phyloP scores from a whole-genome alignment of 768 basidiomycete species.

The Daedalea quercina region DNA sequence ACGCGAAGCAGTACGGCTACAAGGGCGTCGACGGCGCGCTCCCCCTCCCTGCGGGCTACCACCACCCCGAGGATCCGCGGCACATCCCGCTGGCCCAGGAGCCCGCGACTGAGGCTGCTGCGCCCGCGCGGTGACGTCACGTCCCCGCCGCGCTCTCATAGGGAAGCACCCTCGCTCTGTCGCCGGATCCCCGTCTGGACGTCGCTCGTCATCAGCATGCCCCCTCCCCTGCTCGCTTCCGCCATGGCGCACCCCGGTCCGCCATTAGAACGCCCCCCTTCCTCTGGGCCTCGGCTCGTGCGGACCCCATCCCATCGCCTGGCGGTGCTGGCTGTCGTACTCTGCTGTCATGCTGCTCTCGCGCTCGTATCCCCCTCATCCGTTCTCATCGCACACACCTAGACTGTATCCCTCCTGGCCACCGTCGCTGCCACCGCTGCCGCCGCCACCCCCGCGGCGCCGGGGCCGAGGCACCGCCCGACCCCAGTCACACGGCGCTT shows the following conservation, averaged over 20 bases:
- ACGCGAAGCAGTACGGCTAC: slow-evolving; percentile 71
- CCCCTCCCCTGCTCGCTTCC: background rate
- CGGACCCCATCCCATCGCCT: too few species aligned
- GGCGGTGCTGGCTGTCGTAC: too few species aligned
- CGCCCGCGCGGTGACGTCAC: background rate
- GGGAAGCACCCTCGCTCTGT: background rate
- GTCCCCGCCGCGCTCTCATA: background rate
- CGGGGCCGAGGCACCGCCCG: too few species aligned
- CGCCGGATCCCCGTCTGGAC: background rate
- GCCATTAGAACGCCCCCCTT: too few species aligned
- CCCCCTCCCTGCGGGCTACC: slow-evolving; percentile 35
- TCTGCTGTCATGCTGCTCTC: too few species aligned
- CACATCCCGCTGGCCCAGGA: background rate
- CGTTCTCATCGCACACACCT: too few species aligned
- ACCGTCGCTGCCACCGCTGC: too few species aligned
- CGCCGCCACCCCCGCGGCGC: too few species aligned
- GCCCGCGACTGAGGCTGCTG: background rate
- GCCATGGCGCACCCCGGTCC: too few species aligned
- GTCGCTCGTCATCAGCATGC: background rate
- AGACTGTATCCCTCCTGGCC: too few species aligned
- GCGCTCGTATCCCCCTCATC: too few species aligned
- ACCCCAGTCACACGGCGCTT: background rate
- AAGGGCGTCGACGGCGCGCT: slow-evolving; percentile 66
- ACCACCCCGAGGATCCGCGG: background rate
- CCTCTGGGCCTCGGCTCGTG: too few species aligned